Base-by-base conservation (phyloP, 2,329 filamentous ascomycete species). In the Calonectria leucothoes region DNA sequence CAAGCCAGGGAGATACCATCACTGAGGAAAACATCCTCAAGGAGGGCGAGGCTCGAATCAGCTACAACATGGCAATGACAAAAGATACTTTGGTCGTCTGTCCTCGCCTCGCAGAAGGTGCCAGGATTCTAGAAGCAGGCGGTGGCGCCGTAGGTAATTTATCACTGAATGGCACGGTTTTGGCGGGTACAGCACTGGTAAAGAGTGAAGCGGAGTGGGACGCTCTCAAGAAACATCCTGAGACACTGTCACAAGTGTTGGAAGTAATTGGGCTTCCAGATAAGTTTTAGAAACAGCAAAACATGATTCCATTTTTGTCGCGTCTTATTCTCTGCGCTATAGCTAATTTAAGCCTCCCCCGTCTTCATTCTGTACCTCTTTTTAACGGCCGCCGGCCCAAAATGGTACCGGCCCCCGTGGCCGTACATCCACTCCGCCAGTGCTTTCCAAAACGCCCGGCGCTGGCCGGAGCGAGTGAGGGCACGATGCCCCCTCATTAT, bases 11-110 rank as follows among this genome's bases (percentile, higher is more conserved):
- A 2, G 65, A 68, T 12, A 49, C 57, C 8, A 27, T 59, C 14
- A 49, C 31, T 10, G 73, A 72, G 0, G 78, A 81, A 2, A 81
- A 81, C 3, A 74, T 71, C 17, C 81, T 83, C 15, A 65, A 68
- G 1, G 81, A 83, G 6, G 86, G 86, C 4, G 85, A 87, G 74
- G 87, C 90, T 0, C 78, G 77, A n/a, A 90, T 93, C 61, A 92
- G 90, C 82, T 93, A 93, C 81, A 93, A 93, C 79, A 82, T 93
- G 75, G 91, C 89, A 64, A 86, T 93, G 84, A 93, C 91, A 25
- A 84, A 84, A 71, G 83, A 82, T 20, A 85, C 83, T 0, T 86
- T 93, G 81, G 89, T 89, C 0, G 72, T 93, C 1, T 88, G 88
- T 73, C 91, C 91, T 1, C 85, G 91, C 2, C 76, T 86, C 2